Percentiles rank a stretch among this genome's conserved stretches.
Evolutionary conservation across 2,329 filamentous ascomycete genomes (phyloP).

Genomic region (Fusarium tuaranense): DNA sequence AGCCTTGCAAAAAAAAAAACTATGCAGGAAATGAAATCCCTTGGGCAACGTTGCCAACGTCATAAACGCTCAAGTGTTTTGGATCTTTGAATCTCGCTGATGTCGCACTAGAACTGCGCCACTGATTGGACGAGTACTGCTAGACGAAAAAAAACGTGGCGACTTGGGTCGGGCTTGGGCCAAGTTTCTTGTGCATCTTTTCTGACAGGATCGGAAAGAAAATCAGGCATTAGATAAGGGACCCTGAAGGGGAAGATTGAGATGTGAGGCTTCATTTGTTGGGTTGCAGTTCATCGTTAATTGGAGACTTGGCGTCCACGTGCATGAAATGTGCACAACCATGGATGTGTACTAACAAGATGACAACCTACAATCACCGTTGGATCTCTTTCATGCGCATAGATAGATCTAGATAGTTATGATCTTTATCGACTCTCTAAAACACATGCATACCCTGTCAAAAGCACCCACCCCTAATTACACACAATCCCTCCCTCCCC

Average conservation of each 20-base stretch:
- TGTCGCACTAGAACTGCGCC: slow-evolving; percentile 19
- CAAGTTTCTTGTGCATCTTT: slow-evolving; percentile 1
- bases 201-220: background rate
- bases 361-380: background rate
- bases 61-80: slow-evolving; percentile 34
- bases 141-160: slow-evolving; percentile 2
- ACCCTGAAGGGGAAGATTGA: background rate
- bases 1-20: background rate
- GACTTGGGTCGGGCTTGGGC: background rate
- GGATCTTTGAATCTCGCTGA: slow-evolving; percentile 26
- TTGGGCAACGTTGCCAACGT: slow-evolving; percentile 26
- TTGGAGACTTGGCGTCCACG: background rate
- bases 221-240: background rate
- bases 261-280: background rate
- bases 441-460: background rate
- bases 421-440: background rate
- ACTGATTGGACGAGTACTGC: slow-evolving; percentile 35
- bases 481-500: background rate
- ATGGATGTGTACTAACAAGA: background rate
- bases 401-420: background rate
- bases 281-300: background rate
- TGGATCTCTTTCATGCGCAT: background rate
- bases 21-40: background rate
- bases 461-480: background rate
- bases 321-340: background rate